Conservation (phyloP, 1,139 yeast species). For the Williopsis jadinii region DNA sequence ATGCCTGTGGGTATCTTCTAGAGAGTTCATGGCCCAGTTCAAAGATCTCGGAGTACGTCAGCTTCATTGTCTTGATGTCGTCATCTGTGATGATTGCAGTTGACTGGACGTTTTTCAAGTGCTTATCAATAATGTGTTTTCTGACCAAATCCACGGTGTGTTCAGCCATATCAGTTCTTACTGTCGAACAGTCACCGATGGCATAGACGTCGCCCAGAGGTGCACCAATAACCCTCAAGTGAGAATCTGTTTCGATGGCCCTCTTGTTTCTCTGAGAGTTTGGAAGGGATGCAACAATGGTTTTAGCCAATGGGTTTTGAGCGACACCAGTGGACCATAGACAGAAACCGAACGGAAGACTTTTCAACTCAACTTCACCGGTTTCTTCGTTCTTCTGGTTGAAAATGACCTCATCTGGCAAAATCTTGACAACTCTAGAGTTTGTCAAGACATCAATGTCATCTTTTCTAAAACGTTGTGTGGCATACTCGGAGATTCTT, state of each 20-base stretch:
- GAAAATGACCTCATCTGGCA: slow-evolving; percentile 46
- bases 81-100: slow-evolving; percentile 33
- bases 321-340: slow-evolving; percentile 68
- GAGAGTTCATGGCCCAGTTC: slow-evolving; percentile 39
- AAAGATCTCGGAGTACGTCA: slow-evolving; percentile 40
- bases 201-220: slow-evolving; percentile 59
- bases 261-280: slow-evolving; percentile 45
- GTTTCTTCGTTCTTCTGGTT: slow-evolving; percentile 35
- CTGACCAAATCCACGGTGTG: slow-evolving; percentile 42
- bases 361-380: slow-evolving; percentile 35
- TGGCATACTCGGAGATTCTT: slow-evolving; percentile 53
- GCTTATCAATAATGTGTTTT: slow-evolving; percentile 34
- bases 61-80: slow-evolving; percentile 34
- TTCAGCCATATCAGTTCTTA: slow-evolving; percentile 48
- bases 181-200: slow-evolving; percentile 61
- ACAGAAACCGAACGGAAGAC: slow-evolving; percentile 53
- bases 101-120: slow-evolving; percentile 26
- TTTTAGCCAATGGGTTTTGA: slow-evolving; percentile 48
- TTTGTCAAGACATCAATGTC: slow-evolving; percentile 51
- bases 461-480: slow-evolving; percentile 50
- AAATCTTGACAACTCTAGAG: slow-evolving; percentile 50
- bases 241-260: slow-evolving; percentile 64
- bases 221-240: slow-evolving; percentile 53
- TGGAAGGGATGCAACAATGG: slow-evolving; percentile 36
- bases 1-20: slow-evolving; percentile 48